Evolutionary conservation across 192 early-diverging fungal genomes (phyloP).

Genomic region (Linnemannia exigua): DNA sequence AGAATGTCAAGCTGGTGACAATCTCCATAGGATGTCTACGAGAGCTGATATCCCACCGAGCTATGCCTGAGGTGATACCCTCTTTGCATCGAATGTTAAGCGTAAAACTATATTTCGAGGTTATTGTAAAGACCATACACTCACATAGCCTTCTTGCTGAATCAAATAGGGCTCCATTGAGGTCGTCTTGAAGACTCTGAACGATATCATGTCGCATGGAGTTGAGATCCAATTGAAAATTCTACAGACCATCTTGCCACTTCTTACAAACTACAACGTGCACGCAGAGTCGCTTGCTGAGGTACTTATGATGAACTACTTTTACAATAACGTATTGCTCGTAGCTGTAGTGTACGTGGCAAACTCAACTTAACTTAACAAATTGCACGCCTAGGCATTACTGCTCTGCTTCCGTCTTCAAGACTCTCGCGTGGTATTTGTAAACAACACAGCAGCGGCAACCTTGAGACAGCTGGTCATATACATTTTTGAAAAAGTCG

Average conservation of each 20-base stretch:
- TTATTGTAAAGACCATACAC: neutral
- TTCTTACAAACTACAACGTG: constrained; percentile 89
- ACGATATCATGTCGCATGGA: constrained; percentile 74
- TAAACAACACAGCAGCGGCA: constrained; percentile 90
- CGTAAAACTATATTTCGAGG: neutral
- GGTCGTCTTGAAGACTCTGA: constrained; percentile 77
- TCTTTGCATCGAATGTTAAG: neutral
- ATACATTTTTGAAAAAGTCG: constrained; percentile 87
- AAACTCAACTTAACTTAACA: neutral
- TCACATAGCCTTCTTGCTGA: neutral
- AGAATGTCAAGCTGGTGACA: constrained; percentile 83
- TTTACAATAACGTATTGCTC: too few species aligned
- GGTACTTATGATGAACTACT: constrained; percentile 49
- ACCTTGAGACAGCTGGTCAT: constrained; percentile 89
- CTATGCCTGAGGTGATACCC: constrained; percentile 75
- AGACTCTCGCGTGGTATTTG: constrained; percentile 83
- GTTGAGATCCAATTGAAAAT: constrained; percentile 95
- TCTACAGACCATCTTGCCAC: constrained; percentile 91
- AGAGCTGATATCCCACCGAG: constrained; percentile 79
- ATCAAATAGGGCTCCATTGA: constrained; percentile 65
- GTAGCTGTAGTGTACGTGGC: neutral
- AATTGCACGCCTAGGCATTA: constrained; percentile 67
- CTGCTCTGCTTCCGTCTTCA: constrained; percentile 87
- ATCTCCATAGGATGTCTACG: constrained; percentile 90
- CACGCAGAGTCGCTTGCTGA: constrained; percentile 87